Evolutionary conservation across 768 basidiomycete genomes (phyloP), one percentile per base, ranked within the genome.

Genomic region (Chalciporus chontae): DNA sequence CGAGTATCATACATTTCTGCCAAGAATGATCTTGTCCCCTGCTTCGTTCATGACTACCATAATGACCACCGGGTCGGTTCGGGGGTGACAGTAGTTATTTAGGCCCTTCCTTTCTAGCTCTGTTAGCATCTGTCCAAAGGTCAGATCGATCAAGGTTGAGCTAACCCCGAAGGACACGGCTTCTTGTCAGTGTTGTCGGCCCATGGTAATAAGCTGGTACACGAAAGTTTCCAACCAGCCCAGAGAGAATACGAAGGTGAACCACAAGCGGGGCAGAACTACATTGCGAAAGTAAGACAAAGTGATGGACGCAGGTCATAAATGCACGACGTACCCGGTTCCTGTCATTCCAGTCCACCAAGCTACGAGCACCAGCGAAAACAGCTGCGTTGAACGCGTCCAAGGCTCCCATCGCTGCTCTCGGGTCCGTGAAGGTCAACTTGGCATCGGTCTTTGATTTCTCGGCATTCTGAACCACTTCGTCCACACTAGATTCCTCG

Each of bases 151-250:
- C 26, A n/a, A 31, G 31, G 7, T 49, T 36, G n/a, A 21, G 68
- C 81, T 32, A 72, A 91, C 87, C 70, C 77, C 36, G 90, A 84
- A 5, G 78, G 78, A 71, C 90, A 92, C 4, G 84, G 83, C 59
- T 79, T 81, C 57, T 72, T 75, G 37, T 76, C 79, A 36, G 70
- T 69, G 47, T 83, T 83, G 53, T 85, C 76, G 6, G 78, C 74
- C 86, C 90, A 90, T 6, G 90, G 88, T 17, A 91, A 67, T 23
- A 90, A 66, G 0, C 87, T 78, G 6, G 78, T 72, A 66, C 95
- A 99, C 4, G 80, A 77, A 2, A 94, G 70, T 69, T 99, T 99
- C 94, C 94, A 99, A 0, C 95, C 95, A 4, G 83, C 93, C 95
- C 95, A 97, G 57, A 90, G 74, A 0, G 91, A 88, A 60, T 90